Conservation (phyloP, 176 grass and related monocot genomes). For the Zoysia japonica region DNA sequence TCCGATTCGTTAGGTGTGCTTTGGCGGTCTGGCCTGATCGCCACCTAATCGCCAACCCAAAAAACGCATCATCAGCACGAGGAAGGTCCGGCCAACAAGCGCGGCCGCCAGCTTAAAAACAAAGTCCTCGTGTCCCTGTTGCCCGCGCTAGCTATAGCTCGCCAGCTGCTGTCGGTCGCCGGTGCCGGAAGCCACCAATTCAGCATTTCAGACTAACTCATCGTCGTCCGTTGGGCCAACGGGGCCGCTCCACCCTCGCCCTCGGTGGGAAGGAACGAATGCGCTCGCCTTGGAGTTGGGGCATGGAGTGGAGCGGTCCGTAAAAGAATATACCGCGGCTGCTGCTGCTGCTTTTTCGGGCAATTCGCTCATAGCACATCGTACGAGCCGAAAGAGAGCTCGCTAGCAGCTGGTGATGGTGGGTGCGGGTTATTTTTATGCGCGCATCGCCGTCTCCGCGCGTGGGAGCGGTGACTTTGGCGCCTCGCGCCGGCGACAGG, state of each 20-base stretch:
- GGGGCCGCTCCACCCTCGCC: not conserved
- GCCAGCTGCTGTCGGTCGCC: slow-evolving; percentile 19
- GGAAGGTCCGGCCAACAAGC: not conserved
- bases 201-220: not conserved
- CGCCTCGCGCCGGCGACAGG: slow-evolving; percentile 49
- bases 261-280: not conserved
- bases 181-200: slow-evolving; percentile 6
- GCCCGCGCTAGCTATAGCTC: not conserved
- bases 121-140: not conserved
- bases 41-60: slow-evolving; percentile 10
- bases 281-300: not conserved
- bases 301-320: not conserved
- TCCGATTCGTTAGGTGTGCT: not conserved
- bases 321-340: not conserved
- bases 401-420: not conserved
- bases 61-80: slow-evolving; percentile 21
- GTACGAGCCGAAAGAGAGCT: not conserved
- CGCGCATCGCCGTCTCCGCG: slow-evolving; percentile 34
- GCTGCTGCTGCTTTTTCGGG: slow-evolving; percentile 42
- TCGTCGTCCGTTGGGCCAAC: slow-evolving; percentile 20
- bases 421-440: slow-evolving; percentile 38
- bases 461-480: slow-evolving; percentile 49
- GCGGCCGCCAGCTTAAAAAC: not conserved
- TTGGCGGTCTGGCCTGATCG: not conserved
- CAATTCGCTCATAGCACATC: slow-evolving; percentile 27